These are phyloP conservation scores for Annulohypoxylon nitens DNA, from an alignment of 495 filamentous ascomycete genomes.

Conservation along the genomic window DNA sequence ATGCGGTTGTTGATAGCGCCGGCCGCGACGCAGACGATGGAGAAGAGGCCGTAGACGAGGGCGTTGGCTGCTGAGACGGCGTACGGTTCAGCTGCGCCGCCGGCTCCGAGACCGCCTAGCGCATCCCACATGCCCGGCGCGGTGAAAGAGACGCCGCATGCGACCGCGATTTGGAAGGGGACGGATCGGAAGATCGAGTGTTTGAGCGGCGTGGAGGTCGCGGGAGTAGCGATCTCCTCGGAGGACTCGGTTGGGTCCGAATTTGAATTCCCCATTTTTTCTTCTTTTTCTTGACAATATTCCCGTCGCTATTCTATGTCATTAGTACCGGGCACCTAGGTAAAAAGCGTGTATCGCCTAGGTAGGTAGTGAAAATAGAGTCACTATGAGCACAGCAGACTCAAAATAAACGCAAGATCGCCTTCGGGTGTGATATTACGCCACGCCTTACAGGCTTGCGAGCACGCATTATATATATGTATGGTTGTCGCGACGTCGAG, in stretches of 20 bases:
- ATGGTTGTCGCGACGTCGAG: conserved; percentile 16
- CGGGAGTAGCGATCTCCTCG: conserved; percentile 11
- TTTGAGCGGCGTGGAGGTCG: conserved; percentile 24
- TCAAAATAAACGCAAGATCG: conserved; percentile 1
- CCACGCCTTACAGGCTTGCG: neutral
- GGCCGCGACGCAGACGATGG: conserved; percentile 51
- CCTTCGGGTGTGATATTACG: neutral
- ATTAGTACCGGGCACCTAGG: neutral
- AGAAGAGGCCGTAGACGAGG: conserved; percentile 51
- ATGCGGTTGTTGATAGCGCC: conserved; percentile 54
- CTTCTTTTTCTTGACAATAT: conserved; percentile 8
- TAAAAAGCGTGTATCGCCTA: too few species aligned
- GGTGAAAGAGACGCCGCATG: conserved; percentile 49
- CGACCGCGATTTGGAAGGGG: conserved; percentile 52
- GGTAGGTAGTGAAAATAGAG: neutral
- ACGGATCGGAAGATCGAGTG: conserved; percentile 49
- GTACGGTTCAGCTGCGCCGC: conserved; percentile 51
- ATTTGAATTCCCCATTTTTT: conserved; percentile 28
- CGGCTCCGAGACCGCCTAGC: conserved; percentile 46
- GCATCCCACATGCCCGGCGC: conserved; percentile 54
- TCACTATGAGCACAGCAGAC: neutral
- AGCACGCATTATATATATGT: conserved; percentile 27
- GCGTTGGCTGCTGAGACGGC: conserved; percentile 53
- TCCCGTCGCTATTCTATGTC: neutral
- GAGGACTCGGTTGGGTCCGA: conserved; percentile 19